These are phyloP conservation scores for Rhynchosporium graminicola DNA, from an alignment of 2,329 filamentous ascomycete species.

Conservation along the genomic window DNA sequence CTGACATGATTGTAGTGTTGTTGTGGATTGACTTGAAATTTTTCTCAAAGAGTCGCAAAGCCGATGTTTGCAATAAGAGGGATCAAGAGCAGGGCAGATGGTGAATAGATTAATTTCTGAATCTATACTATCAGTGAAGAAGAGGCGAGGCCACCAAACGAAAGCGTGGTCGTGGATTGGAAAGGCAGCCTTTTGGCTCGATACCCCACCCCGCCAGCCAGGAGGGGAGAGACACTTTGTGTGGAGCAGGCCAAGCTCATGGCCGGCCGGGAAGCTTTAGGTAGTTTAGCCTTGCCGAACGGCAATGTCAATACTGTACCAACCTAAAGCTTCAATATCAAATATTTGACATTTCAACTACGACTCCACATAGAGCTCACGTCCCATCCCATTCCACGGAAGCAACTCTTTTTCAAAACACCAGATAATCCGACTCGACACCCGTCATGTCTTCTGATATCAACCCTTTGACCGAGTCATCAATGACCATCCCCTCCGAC, in stretches of 20 bases:
- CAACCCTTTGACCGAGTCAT: conserved; percentile 67
- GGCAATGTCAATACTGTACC: conserved; percentile 7
- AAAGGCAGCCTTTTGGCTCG: conserved; percentile 29
- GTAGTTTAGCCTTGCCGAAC: conserved; percentile 5
- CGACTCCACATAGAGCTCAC: neutral
- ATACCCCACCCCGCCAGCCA: conserved; percentile 19
- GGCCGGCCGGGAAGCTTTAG: neutral
- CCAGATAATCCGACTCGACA: neutral
- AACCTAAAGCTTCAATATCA: conserved; percentile 15
- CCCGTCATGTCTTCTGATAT: conserved; percentile 54
- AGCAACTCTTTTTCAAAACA: neutral
- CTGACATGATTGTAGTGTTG: conserved; percentile 40
- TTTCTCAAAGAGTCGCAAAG: neutral
- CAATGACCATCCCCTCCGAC: conserved; percentile 78
- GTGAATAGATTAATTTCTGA: conserved; percentile 5
- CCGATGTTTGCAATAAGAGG: neutral
- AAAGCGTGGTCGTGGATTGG: no score
- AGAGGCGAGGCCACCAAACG: conserved; percentile 2
- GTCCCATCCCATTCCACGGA: neutral
- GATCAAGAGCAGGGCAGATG: neutral
- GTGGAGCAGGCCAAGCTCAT: no score
- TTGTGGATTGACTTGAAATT: conserved; percentile 27
- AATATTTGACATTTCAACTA: neutral
- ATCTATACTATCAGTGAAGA: neutral
- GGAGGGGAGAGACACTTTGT: no score